Base-by-base conservation (phyloP, 2,329 filamentous ascomycete species). In the Pseudocercospora musae region DNA sequence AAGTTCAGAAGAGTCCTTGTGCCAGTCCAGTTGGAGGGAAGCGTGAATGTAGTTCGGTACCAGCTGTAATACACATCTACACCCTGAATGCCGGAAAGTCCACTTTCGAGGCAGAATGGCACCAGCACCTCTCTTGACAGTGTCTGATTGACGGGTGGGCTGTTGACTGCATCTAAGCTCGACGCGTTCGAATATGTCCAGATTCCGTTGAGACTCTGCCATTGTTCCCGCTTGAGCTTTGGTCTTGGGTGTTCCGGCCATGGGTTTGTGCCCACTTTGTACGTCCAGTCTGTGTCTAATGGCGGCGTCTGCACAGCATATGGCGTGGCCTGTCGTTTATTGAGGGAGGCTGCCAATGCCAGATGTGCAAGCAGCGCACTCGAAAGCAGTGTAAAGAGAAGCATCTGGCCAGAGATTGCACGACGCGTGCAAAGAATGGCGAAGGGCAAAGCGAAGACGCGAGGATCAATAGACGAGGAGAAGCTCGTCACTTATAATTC, bases 201-300 rank as follows among this genome's bases (percentile, higher is more conserved):
- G 37, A 86, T 78, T 0, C 84, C 84, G 62, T 86, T 86, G 20
- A 86, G 73, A 46, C 73, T 84, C 70, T 81, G 72, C 84, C 84
- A 86, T 44, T 75, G 69, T 3, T 82, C 75, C 3, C 84, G 80
- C 42, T 78, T 78, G 10, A 85, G 80, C 69, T 83, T 82, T 0
- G 84, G 84, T 0, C 84, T 79, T 4, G 76, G 2, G 81, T 84
- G 13, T 74, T 57, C 57, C 20, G 81, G 80, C 83, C 83, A 85
- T 0, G 82, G 81, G 49, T 81, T 71, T 2, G 75, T 81, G 46
- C 82, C 82, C 48, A 82, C 79, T 21, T 78, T 70, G 62, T 78
- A 75, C 1, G 82, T 84, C 81, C 81, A 84, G 7, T 79, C 77
- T 1, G 82, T 84, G 8, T 74, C 75, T 52, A 80, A 68, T 2